Evolutionary conservation across 257 asterid genomes (phyloP).

Genomic region (Handroanthus guayacan): DNA sequence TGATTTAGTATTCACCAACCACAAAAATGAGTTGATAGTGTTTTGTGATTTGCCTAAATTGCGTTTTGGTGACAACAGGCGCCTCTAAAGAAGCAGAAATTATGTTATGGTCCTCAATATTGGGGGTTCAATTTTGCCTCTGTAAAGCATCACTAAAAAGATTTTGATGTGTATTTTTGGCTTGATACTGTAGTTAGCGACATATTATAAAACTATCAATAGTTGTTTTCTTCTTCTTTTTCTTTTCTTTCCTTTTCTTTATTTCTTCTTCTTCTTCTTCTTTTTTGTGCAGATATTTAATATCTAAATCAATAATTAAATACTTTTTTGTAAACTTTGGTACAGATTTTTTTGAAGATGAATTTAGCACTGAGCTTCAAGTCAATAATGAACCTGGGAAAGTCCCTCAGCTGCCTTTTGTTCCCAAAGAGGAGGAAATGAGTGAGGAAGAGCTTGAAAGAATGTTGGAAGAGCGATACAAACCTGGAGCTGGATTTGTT

Average conservation of each 20-base stretch:
- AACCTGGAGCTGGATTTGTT: conserved; percentile 72
- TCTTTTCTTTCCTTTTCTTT: too few species aligned
- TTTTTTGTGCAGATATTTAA: background rate
- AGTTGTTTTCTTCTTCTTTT: background rate
- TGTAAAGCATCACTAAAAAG: background rate
- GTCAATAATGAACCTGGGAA: conserved; percentile 52
- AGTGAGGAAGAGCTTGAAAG: conserved; percentile 82
- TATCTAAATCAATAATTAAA: background rate
- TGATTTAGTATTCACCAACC: background rate
- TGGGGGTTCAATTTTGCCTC: background rate
- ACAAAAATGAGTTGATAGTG: background rate
- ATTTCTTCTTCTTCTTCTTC: background rate
- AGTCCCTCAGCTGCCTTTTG: conserved; percentile 43
- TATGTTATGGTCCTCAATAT: background rate
- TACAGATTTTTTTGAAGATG: conserved; percentile 65
- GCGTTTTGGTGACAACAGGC: background rate
- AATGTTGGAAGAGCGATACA: conserved; percentile 70
- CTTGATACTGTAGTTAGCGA: conserved; percentile 15
- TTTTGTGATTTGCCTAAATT: background rate
- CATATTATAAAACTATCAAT: background rate
- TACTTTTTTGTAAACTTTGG: conserved; percentile 15
- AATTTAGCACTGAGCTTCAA: conserved; percentile 39
- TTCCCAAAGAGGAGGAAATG: conserved; percentile 81
- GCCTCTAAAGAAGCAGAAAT: background rate
- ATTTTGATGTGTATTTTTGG: background rate